Evolutionary conservation across 306 rosid species (phyloP).

Genomic region (Cucurbita argyrosperma): DNA sequence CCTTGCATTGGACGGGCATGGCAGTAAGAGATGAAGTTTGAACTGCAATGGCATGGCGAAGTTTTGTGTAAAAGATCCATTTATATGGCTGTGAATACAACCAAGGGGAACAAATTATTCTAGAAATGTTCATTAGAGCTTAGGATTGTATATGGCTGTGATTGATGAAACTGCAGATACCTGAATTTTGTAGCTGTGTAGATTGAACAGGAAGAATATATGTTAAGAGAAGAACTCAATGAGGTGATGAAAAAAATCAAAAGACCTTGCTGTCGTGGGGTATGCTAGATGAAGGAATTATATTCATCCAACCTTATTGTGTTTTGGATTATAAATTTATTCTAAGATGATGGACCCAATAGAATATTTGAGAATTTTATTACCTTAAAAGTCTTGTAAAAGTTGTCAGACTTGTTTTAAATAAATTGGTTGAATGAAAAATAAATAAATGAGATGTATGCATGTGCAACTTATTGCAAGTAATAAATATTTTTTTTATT

Average conservation of each 20-base stretch:
- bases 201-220: too few species aligned
- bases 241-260: too few species aligned
- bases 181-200: too few species aligned
- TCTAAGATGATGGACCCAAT: background rate
- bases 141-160: background rate
- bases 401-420: too few species aligned
- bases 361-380: background rate
- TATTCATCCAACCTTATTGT: background rate
- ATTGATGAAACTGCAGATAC: background rate
- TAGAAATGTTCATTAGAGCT: background rate
- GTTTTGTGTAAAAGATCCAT: background rate
- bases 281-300: too few species aligned
- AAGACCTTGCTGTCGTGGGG: too few species aligned
- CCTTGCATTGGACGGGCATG: background rate
- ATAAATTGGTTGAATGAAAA: too few species aligned
- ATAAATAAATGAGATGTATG: too few species aligned
- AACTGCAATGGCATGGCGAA: too few species aligned
- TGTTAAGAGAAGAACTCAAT: too few species aligned
- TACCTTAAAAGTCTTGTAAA: background rate
- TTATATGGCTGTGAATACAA: background rate
- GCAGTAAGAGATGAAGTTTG: background rate
- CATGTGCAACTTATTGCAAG: too few species aligned
- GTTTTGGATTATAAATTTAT: background rate
- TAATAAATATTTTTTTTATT: too few species aligned
- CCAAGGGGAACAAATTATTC: background rate